Conservation (phyloP, 306 rosid species). For the Vigna reflexopilosa region DNA sequence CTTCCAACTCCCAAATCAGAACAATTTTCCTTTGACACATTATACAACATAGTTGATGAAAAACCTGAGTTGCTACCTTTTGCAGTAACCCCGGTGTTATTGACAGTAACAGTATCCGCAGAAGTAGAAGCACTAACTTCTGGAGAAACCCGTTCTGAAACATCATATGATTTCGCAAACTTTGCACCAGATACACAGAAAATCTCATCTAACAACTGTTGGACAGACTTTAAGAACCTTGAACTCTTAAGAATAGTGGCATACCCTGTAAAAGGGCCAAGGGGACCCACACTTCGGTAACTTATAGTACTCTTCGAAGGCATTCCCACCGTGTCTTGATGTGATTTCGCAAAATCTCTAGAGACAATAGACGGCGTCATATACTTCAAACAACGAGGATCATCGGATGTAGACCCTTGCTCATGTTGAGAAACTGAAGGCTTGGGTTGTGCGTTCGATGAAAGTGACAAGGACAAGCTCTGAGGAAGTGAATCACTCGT, state of each 20-base stretch:
- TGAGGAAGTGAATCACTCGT: slow-evolving; percentile 64
- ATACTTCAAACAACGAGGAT: slow-evolving; percentile 43
- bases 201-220: slow-evolving; percentile 71
- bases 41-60: slow-evolving; percentile 58
- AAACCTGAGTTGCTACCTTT: slow-evolving; percentile 54
- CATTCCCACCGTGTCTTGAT: slow-evolving; percentile 60
- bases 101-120: slow-evolving; percentile 46
- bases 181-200: slow-evolving; percentile 50
- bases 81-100: slow-evolving; percentile 44
- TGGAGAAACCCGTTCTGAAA: slow-evolving; percentile 50
- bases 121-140: slow-evolving; percentile 51
- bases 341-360: slow-evolving; percentile 60
- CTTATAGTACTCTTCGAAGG: slow-evolving; percentile 42
- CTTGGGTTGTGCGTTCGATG: slow-evolving; percentile 68
- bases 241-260: slow-evolving; percentile 87
- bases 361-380: slow-evolving; percentile 54
- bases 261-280: slow-evolving; percentile 96
- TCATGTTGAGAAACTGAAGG: slow-evolving; percentile 49
- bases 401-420: slow-evolving; percentile 49
- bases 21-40: slow-evolving; percentile 56
- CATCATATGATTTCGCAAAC: slow-evolving; percentile 37
- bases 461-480: slow-evolving; percentile 79
- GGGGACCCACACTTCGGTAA: slow-evolving; percentile 75
- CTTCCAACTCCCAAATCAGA: slow-evolving; percentile 57
- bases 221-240: slow-evolving; percentile 77